These are phyloP conservation scores for Solioccasus polychromus DNA, from an alignment of 768 basidiomycete species.

Conservation along the genomic window DNA sequence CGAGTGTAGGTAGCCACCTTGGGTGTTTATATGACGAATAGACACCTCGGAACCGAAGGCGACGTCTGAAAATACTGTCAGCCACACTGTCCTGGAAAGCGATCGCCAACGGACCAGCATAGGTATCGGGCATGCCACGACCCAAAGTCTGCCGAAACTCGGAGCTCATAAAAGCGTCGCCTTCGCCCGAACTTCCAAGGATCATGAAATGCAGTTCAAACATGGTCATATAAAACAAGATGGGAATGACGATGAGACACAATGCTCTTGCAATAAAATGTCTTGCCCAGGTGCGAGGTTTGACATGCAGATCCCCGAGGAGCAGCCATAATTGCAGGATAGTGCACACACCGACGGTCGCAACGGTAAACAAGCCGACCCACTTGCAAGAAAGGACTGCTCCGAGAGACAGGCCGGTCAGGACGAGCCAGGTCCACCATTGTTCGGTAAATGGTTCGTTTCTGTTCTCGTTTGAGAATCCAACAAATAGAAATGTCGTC, in stretches of 20 bases:
- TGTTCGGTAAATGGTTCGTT: conserved; percentile 74
- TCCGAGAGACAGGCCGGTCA: conserved; percentile 87
- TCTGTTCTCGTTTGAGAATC: conserved; percentile 90
- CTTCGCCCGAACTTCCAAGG: conserved; percentile 87
- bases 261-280: conserved; percentile 90
- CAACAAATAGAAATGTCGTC: conserved; percentile 80
- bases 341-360: conserved; percentile 85
- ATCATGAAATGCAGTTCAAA: conserved; percentile 94
- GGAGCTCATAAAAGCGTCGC: conserved; percentile 99
- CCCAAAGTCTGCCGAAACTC: conserved; percentile 96
- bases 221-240: conserved; percentile 93
- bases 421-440: conserved; percentile 93
- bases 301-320: conserved; percentile 80
- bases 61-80: conserved; percentile 53
- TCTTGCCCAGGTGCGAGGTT: conserved; percentile 68
- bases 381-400: conserved; percentile 95
- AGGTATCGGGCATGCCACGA: conserved; percentile 90
- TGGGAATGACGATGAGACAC: conserved; percentile 83
- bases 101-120: conserved; percentile 59
- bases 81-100: neutral
- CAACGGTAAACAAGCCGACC: conserved; percentile 98
- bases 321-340: conserved; percentile 85
- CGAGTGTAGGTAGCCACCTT: conserved; percentile 98
- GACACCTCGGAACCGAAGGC: conserved; percentile 79
- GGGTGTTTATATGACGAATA: conserved; percentile 91